These are phyloP conservation scores for Solanum virginianum DNA, from an alignment of 257 asterid species.

Conservation along the genomic window DNA sequence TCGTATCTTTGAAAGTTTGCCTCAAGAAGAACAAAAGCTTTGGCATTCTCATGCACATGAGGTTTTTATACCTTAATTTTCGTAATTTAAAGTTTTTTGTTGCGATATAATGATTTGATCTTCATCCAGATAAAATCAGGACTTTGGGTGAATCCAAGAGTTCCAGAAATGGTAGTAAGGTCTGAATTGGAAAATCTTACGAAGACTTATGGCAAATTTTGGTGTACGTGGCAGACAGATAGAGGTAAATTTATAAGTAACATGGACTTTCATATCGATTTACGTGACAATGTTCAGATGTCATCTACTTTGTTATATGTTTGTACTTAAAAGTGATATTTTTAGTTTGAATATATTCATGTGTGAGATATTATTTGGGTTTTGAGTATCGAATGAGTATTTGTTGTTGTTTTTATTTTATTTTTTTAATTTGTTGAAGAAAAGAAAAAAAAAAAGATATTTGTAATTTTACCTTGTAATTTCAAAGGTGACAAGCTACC, in stretches of 20 bases:
- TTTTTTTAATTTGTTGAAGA: too few relatives aligned
- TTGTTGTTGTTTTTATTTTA: too few relatives aligned
- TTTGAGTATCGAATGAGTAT: not conserved
- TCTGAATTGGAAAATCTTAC: conserved; percentile 44
- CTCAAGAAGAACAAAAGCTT: conserved; percentile 68
- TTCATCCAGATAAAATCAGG: conserved; percentile 47
- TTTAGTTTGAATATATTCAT: too few relatives aligned
- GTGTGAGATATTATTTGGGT: not conserved
- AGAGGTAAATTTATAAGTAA: conserved; percentile 1
- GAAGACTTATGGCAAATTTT: conserved; percentile 62
- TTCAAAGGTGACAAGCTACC: conserved; percentile 56
- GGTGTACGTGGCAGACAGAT: conserved; percentile 95
- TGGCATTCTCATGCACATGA: conserved; percentile 90
- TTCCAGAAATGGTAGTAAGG: conserved; percentile 59
- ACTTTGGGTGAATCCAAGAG: conserved; percentile 59
- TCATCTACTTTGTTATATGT: too few relatives aligned
- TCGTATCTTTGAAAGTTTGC: conserved; percentile 35
- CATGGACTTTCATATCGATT: not conserved
- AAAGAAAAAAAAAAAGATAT: too few relatives aligned
- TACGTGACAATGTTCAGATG: not conserved
- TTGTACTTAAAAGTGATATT: too few relatives aligned
- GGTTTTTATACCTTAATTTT: conserved; percentile 6
- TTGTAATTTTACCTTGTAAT: not conserved
- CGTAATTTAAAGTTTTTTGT: too few relatives aligned
- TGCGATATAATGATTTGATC: not conserved